Percentiles rank a stretch among this genome's conserved stretches.
Evolutionary conservation across 2,329 filamentous ascomycete genomes (phyloP).

Genomic region (Paracorniculantispora psalliotae): DNA sequence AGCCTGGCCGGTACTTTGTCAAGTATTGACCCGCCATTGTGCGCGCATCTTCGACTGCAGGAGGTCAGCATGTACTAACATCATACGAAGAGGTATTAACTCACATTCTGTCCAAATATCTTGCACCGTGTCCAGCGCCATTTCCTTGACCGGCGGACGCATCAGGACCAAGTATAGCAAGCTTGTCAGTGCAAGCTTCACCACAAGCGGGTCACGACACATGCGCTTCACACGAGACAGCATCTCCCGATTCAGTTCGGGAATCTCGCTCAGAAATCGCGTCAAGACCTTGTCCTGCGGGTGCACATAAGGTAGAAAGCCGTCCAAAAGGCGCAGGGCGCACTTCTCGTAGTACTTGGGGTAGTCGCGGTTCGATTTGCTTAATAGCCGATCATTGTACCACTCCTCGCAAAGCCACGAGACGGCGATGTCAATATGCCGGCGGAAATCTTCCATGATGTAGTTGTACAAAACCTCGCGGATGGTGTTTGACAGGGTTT

Average conservation of each 20-base stretch:
- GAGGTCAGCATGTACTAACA: neutral
- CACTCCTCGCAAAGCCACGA: conserved; percentile 96
- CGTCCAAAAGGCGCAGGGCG: conserved; percentile 76
- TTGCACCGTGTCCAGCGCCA: conserved; percentile 60
- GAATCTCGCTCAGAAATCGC: conserved; percentile 86
- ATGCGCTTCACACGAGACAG: conserved; percentile 66
- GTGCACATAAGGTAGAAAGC: conserved; percentile 87
- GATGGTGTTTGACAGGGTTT: conserved; percentile 62
- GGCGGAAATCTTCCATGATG: conserved; percentile 86
- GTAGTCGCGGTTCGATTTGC: conserved; percentile 39
- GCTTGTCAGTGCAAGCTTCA: conserved; percentile 59
- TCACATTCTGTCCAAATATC: conserved; percentile 63
- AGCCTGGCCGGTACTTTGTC: conserved; percentile 54
- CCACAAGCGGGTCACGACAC: conserved; percentile 61
- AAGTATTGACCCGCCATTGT: conserved; percentile 60
- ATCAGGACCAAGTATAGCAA: conserved; percentile 64
- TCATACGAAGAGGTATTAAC: too few species aligned
- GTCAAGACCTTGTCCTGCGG: conserved; percentile 85
- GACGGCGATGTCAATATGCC: conserved; percentile 82
- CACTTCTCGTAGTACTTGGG: conserved; percentile 72
- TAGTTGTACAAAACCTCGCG: conserved; percentile 79
- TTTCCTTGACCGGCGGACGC: conserved; percentile 58
- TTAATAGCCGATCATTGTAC: conserved; percentile 73
- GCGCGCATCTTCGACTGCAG: conserved; percentile 55
- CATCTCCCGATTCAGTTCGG: conserved; percentile 67